These are phyloP conservation scores for Claviceps sorghi DNA, from an alignment of 2,329 filamentous ascomycete genomes.

Conservation along the genomic window DNA sequence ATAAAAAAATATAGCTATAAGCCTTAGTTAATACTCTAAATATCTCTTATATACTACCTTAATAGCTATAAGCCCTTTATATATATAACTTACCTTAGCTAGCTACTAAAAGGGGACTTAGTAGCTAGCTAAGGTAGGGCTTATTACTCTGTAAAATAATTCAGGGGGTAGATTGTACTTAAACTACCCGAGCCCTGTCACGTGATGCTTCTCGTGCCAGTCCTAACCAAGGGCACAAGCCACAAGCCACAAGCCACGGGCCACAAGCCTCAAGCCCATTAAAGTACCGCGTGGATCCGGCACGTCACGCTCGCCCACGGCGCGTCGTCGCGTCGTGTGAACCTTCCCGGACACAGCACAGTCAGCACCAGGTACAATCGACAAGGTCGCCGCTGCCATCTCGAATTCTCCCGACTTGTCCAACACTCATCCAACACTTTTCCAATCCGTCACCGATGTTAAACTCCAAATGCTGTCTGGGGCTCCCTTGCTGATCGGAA, in stretches of 20 bases:
- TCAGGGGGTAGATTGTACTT: no score
- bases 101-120: no score
- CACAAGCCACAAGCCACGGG: neutral
- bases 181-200: constrained; percentile 18
- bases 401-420: no score
- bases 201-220: constrained; percentile 10
- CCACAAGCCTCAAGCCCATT: constrained; percentile 1
- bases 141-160: no score
- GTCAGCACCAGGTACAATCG: neutral
- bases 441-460: neutral
- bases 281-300: constrained; percentile 16
- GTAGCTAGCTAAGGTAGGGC: no score
- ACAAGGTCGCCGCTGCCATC: neutral
- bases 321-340: constrained; percentile 16
- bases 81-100: no score
- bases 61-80: no score
- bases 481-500: neutral
- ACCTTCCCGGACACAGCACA: neutral
- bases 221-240: no score
- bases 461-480: neutral
- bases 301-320: constrained; percentile 21
- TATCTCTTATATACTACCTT: no score
- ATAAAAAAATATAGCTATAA: no score
- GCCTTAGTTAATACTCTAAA: no score
- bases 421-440: no score